phyloP scores from a whole-genome alignment of 2,329 filamentous ascomycete genomes.

The Aureobasidium sp. region DNA sequence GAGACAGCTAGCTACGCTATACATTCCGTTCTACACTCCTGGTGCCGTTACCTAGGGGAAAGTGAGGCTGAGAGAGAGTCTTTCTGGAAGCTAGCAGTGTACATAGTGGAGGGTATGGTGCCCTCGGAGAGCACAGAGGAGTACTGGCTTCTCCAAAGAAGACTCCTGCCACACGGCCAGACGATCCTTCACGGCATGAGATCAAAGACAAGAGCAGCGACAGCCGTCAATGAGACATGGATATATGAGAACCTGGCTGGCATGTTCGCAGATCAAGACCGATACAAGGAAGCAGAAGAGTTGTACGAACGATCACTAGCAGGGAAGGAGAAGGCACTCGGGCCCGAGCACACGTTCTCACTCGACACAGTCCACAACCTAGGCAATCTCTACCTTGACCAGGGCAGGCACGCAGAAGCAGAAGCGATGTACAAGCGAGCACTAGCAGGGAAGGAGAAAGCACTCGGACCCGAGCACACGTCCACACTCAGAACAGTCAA shows the following conservation, averaged over 20 bases:
- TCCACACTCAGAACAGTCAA: no score
- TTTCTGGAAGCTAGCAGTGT: background rate
- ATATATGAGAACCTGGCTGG: background rate
- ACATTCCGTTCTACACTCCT: constrained; percentile 40
- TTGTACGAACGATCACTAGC: constrained; percentile 20
- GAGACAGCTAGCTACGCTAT: constrained; percentile 34
- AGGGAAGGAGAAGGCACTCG: constrained; percentile 15
- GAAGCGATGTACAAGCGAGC: no score
- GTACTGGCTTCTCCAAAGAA: background rate
- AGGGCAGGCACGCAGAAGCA: no score
- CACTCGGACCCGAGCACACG: no score
- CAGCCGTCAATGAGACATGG: no score
- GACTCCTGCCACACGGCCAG: background rate
- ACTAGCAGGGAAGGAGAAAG: no score
- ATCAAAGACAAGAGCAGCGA: background rate
- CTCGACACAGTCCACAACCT: background rate
- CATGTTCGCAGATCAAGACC: constrained; percentile 20
- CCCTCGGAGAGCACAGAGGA: background rate
- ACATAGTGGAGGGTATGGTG: background rate
- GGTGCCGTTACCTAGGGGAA: constrained; percentile 23
- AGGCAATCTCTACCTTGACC: no score
- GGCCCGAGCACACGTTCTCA: background rate
- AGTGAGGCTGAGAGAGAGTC: constrained; percentile 21
- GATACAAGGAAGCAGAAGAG: constrained; percentile 24
- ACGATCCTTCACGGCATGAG: background rate